Evolutionary conservation across 2,329 filamentous ascomycete species (phyloP).

Genomic region (Leptographium galeiforme): DNA sequence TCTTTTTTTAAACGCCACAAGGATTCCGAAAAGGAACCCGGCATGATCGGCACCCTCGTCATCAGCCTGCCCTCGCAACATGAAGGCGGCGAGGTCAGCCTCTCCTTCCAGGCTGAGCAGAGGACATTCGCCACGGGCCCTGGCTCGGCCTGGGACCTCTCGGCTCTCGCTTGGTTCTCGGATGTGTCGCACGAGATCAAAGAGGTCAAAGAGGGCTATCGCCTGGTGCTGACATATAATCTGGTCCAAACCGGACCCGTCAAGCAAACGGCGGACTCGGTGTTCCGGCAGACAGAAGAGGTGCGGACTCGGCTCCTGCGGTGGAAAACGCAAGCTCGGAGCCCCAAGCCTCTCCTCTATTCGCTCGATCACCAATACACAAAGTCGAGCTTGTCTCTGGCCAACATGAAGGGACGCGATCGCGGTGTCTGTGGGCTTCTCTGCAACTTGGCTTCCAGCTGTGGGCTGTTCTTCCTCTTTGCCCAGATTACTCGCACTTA

Average conservation of each 20-base stretch:
- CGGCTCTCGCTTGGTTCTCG: slow-evolving; percentile 24
- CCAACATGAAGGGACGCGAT: slow-evolving; percentile 15
- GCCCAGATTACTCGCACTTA: background rate
- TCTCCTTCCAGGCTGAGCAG: slow-evolving; percentile 20
- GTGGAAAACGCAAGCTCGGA: background rate
- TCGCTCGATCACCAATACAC: slow-evolving; percentile 15
- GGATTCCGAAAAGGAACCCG: slow-evolving; percentile 28
- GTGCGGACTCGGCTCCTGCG: background rate
- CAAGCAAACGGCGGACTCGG: background rate
- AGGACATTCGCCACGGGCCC: slow-evolving; percentile 19
- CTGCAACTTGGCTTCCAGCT: background rate
- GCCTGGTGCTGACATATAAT: slow-evolving; percentile 35
- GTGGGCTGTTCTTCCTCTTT: background rate
- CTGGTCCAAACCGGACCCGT: slow-evolving; percentile 18
- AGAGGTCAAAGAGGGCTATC: slow-evolving; percentile 26
- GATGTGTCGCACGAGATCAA: slow-evolving; percentile 34
- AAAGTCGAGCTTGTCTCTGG: slow-evolving; percentile 5
- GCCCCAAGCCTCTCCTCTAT: slow-evolving; percentile 7
- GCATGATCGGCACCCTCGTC: slow-evolving; percentile 33
- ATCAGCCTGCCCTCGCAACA: slow-evolving; percentile 31
- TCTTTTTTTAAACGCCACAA: slow-evolving; percentile 31
- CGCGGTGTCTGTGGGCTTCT: slow-evolving; percentile 9
- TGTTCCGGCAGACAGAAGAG: background rate
- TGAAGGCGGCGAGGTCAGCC: slow-evolving; percentile 26
- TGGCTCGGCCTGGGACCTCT: background rate